Evolutionary conservation across 116 monocot species (phyloP).

Genomic region (Zostera marina): DNA sequence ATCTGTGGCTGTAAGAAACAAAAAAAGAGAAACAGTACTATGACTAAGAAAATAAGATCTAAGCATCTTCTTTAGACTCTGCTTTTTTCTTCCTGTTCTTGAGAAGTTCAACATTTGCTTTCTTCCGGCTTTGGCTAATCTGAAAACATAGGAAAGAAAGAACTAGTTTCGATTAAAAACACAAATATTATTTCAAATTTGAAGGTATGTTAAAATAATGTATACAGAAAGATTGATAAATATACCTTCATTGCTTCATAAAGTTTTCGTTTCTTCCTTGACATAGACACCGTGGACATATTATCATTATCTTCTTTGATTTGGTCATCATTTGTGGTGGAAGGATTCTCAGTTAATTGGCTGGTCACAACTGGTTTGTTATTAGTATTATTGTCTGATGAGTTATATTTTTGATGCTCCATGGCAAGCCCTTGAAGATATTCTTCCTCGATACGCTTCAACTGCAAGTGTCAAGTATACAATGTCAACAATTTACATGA

Average conservation of each 20-base stretch:
- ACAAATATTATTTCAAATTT: no score
- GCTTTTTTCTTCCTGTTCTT: slow-evolving; percentile 50
- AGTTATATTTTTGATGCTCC: slow-evolving; percentile 50
- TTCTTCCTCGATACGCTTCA: slow-evolving; percentile 54
- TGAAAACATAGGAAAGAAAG: slow-evolving; percentile 18
- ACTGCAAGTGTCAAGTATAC: slow-evolving; percentile 17
- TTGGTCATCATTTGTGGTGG: slow-evolving; percentile 11
- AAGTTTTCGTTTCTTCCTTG: slow-evolving; percentile 59
- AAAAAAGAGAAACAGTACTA: no score
- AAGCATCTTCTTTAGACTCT: neutral
- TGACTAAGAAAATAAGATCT: no score
- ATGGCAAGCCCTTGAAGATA: slow-evolving; percentile 67
- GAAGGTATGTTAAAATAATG: no score
- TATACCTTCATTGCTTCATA: slow-evolving; percentile 83
- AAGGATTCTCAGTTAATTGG: no score
- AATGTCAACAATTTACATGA: neutral
- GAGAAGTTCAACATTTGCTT: slow-evolving; percentile 30
- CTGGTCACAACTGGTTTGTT: no score
- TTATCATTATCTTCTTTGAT: slow-evolving; percentile 24
- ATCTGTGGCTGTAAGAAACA: no score
- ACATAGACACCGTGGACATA: slow-evolving; percentile 49
- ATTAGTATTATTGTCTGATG: neutral
- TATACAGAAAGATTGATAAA: no score
- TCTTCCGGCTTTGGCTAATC: slow-evolving; percentile 41
- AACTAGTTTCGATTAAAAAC: no score